Evolutionary conservation across 257 asterid species (phyloP).

Genomic region (Jaltomata sinuosa): DNA sequence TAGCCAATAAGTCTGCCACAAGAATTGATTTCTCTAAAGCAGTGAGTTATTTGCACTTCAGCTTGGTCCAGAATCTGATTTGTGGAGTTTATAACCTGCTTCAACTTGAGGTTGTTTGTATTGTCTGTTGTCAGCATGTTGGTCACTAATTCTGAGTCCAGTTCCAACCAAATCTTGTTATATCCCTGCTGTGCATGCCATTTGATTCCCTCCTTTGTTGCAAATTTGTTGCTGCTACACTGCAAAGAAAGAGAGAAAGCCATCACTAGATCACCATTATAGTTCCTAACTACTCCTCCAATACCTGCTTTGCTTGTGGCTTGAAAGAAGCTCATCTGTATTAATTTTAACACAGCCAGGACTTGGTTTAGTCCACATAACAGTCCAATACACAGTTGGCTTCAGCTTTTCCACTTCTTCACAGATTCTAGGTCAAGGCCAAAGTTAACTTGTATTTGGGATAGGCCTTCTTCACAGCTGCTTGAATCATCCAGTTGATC

Average conservation of each 20-base stretch:
- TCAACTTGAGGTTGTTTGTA: neutral
- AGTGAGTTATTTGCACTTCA: neutral
- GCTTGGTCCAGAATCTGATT: neutral
- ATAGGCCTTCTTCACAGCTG: neutral
- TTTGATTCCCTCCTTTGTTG: neutral
- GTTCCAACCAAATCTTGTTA: neutral
- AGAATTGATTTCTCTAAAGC: neutral
- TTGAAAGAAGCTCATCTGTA: neutral
- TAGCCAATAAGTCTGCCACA: neutral
- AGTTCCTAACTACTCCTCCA: neutral
- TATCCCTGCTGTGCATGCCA: neutral
- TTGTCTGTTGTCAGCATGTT: neutral
- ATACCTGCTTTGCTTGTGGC: neutral
- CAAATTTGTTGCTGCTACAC: neutral
- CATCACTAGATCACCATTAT: neutral
- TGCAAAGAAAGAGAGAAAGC: neutral
- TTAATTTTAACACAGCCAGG: neutral
- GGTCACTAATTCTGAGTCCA: neutral
- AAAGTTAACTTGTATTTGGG: neutral
- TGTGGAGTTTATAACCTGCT: neutral
- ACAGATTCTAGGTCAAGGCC: neutral
- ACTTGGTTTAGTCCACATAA: neutral
- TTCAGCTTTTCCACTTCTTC: neutral
- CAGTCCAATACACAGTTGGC: neutral
- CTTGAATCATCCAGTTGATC: neutral